A percentile compares a stretch with the other conserved stretches of the same genome.
phyloP scores from a whole-genome alignment of 2,329 filamentous ascomycete genomes.

The Epichloe amarillans region DNA sequence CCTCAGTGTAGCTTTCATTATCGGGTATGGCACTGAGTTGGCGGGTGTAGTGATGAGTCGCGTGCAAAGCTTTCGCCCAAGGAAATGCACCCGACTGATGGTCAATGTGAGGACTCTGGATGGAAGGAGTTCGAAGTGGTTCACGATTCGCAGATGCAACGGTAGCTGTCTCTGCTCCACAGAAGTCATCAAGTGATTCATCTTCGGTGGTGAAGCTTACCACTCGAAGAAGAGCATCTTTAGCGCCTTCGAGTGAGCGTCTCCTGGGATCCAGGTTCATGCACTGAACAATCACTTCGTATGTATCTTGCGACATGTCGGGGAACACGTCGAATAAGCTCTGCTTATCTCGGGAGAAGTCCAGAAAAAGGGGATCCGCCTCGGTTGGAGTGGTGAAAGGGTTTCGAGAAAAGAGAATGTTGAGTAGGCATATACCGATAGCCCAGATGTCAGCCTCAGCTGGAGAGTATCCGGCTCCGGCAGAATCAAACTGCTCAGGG shows the following conservation, averaged over 20 bases:
- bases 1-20: slow-evolving; percentile 67
- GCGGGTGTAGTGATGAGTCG: slow-evolving; percentile 53
- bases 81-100: slow-evolving; percentile 62
- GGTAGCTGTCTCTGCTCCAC: slow-evolving; percentile 62
- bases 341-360: slow-evolving; percentile 87
- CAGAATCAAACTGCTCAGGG: slow-evolving; percentile 90
- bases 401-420: slow-evolving; percentile 92
- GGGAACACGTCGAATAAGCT: slow-evolving; percentile 97
- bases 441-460: slow-evolving; percentile 94
- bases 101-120: slow-evolving; percentile 75
- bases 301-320: slow-evolving; percentile 96
- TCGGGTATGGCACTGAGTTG: slow-evolving; percentile 81
- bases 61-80: slow-evolving; percentile 83
- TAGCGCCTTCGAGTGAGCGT: slow-evolving; percentile 67
- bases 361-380: slow-evolving; percentile 82
- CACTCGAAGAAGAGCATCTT: slow-evolving; percentile 63
- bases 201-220: slow-evolving; percentile 91
- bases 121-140: slow-evolving; percentile 86
- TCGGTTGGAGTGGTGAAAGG: slow-evolving; percentile 85
- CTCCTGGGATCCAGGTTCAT: slow-evolving; percentile 84
- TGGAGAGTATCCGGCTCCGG: slow-evolving; percentile 77
- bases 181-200: slow-evolving; percentile 87
- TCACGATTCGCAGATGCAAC: slow-evolving; percentile 83
- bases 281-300: slow-evolving; percentile 80
- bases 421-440: slow-evolving; percentile 89